Base-by-base conservation (phyloP, 768 basidiomycete species). In the Stropharia rugosoannulata region DNA sequence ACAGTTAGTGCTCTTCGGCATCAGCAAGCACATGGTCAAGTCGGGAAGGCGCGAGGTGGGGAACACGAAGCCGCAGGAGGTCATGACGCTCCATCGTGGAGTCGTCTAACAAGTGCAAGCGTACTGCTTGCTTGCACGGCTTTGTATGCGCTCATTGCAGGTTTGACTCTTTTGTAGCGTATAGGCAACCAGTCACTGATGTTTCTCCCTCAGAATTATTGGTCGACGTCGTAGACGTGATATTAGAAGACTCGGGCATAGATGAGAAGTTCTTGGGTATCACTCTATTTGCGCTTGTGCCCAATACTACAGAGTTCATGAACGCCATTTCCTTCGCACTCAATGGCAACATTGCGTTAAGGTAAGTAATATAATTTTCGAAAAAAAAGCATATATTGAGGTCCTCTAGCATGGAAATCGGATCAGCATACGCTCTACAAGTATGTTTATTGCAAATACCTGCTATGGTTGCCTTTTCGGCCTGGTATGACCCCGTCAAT, bases 261-360 rank as follows among this genome's bases (percentile, higher is more conserved):
- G 92, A 97, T 55, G 97, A 98, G 68, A 99, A 99, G 68, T 95
- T 98, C 79, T 81, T 99, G 29, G 97, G 97, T 49, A 80, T 99
- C 58, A 98, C 95, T 0, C 80, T 99, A 9, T 98, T 99, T 66
- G 97, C 97, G 7, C 82, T 99, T 32, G 95, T 98, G 0, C 97
- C 97, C 4, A 99, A 99, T 67, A 97, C 95, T 3, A 98, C 97
- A 2, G 97, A 99, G 72, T 98, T 99, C 70, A 97, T 97, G 94
- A 98, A 98, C 67, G 97, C 97, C 48, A 95, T 98, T 58, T 96
- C 95, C 3, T 99, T 99, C 67, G 95, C 97, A 25, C 72, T 99
- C 59, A 92, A 97, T 66, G 96, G 89, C 5, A 98, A 98, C 68
- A 99, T 99, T 60, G 93, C 97, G 2, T 73, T 99, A 22, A 95